Evolutionary conservation across 1,139 yeast species (phyloP).

Genomic region (Lodderomyces pseudojiufengensis): DNA sequence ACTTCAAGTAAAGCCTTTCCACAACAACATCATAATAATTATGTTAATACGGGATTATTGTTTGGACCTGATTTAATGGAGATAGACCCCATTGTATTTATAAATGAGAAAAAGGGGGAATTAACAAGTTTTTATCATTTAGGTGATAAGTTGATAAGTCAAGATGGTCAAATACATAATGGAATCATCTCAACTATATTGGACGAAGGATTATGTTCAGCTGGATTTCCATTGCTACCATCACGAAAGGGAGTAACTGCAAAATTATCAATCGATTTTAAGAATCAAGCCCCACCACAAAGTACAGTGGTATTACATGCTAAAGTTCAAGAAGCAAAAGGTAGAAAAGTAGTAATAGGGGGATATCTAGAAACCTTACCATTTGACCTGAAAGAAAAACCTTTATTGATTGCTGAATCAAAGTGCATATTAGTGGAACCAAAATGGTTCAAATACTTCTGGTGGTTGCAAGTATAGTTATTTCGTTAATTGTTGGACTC

Average conservation of each 20-base stretch:
- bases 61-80: slow-evolving; percentile 61
- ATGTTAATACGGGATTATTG: slow-evolving; percentile 64
- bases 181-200: slow-evolving; percentile 80
- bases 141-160: slow-evolving; percentile 63
- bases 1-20: slow-evolving; percentile 51
- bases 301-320: slow-evolving; percentile 68
- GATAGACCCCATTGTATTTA: slow-evolving; percentile 62
- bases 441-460: slow-evolving; percentile 68
- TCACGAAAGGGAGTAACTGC: slow-evolving; percentile 91
- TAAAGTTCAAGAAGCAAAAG: slow-evolving; percentile 60
- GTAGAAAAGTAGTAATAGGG: slow-evolving; percentile 74
- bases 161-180: slow-evolving; percentile 77
- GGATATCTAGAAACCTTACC: slow-evolving; percentile 58
- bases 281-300: slow-evolving; percentile 62
- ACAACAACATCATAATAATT: slow-evolving; percentile 55
- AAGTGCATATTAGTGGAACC: slow-evolving; percentile 72
- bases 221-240: slow-evolving; percentile 86
- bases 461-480: slow-evolving; percentile 48
- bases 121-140: slow-evolving; percentile 64
- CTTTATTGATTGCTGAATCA: slow-evolving; percentile 50
- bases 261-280: slow-evolving; percentile 59
- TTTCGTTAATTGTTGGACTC: no score
- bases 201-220: slow-evolving; percentile 82
- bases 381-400: slow-evolving; percentile 19
- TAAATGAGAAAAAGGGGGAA: slow-evolving; percentile 43